Percentiles rank a stretch among this genome's conserved stretches.
Evolutionary conservation across 306 rosid genomes (phyloP).

Genomic region (Trichosanthes cucumerina): DNA sequence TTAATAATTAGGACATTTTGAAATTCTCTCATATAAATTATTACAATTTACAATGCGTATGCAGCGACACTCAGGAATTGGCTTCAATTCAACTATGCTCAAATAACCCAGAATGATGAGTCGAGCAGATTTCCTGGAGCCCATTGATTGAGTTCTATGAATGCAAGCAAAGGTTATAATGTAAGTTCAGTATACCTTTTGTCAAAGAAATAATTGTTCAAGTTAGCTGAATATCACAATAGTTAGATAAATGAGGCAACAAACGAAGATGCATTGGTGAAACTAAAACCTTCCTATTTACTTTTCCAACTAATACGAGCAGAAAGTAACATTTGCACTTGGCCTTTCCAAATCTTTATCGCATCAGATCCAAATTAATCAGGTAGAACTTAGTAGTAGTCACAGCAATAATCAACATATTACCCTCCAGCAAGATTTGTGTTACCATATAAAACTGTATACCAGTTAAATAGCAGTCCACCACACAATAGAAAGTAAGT

Average conservation of each 20-base stretch:
- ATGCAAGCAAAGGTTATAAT: too few species aligned
- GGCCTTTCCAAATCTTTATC: neutral
- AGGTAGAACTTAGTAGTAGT: neutral
- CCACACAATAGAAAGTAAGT: conserved; percentile 13
- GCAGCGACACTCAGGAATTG: too few species aligned
- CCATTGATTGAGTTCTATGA: neutral
- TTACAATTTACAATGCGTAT: too few species aligned
- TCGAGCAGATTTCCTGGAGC: neutral
- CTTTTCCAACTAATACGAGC: neutral
- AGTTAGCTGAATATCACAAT: neutral
- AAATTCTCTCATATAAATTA: neutral
- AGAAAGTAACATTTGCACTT: neutral
- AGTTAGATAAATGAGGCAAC: neutral
- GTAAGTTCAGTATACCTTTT: neutral
- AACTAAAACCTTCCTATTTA: conserved; percentile 1
- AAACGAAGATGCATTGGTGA: neutral
- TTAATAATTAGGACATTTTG: too few species aligned
- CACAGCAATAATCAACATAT: conserved; percentile 13
- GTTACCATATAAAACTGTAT: conserved; percentile 29
- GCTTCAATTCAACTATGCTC: too few species aligned
- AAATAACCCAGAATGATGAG: neutral
- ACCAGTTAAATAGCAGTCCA: conserved; percentile 20
- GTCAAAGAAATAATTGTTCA: neutral
- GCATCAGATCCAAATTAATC: neutral
- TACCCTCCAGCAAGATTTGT: conserved; percentile 20